Evolutionary conservation across 352 stramenopile genomes (phyloP).

Genomic region (Globisporangium takayamanum): DNA sequence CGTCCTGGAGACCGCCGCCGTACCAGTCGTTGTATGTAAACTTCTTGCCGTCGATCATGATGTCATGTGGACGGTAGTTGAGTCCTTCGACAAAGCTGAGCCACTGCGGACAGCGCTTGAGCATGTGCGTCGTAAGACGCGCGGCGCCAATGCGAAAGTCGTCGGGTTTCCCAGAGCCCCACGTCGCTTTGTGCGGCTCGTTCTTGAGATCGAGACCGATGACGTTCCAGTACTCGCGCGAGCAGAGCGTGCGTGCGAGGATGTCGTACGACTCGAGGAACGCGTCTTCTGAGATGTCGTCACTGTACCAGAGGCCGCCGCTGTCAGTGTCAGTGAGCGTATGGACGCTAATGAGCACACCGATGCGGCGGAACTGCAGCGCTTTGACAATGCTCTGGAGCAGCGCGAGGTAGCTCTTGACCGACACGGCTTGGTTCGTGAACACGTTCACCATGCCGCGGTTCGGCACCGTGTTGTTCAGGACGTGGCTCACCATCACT

Average conservation of each 20-base stretch:
- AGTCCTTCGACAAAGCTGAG: slow-evolving; percentile 31
- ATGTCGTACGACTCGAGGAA: slow-evolving; percentile 34
- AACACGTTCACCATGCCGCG: slow-evolving; percentile 34
- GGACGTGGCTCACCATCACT: slow-evolving; percentile 48
- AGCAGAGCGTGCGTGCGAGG: slow-evolving; percentile 26
- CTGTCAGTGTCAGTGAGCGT: slow-evolving; percentile 47
- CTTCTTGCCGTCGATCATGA: slow-evolving; percentile 23
- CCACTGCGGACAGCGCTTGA: slow-evolving; percentile 26
- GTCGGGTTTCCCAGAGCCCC: slow-evolving; percentile 23
- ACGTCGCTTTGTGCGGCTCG: slow-evolving; percentile 44
- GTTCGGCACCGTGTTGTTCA: slow-evolving; percentile 52
- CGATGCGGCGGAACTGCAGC: slow-evolving; percentile 48
- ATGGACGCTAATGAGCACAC: slow-evolving; percentile 54
- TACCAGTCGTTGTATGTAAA: slow-evolving; percentile 33
- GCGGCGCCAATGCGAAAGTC: slow-evolving; percentile 23
- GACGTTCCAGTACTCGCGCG: slow-evolving; percentile 22
- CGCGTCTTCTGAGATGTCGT: slow-evolving; percentile 27
- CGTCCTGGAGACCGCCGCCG: slow-evolving; percentile 29
- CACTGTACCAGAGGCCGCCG: slow-evolving; percentile 28
- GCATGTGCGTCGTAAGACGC: slow-evolving; percentile 21
- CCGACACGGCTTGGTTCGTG: slow-evolving; percentile 53
- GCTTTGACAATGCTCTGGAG: slow-evolving; percentile 47
- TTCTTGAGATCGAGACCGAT: slow-evolving; percentile 62
- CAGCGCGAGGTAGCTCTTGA: slow-evolving; percentile 41
- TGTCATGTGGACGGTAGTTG: slow-evolving; percentile 19